These are phyloP conservation scores for Malassezia obtusa DNA, from an alignment of 1,284 basidiomycete genomes.

Conservation along the genomic window DNA sequence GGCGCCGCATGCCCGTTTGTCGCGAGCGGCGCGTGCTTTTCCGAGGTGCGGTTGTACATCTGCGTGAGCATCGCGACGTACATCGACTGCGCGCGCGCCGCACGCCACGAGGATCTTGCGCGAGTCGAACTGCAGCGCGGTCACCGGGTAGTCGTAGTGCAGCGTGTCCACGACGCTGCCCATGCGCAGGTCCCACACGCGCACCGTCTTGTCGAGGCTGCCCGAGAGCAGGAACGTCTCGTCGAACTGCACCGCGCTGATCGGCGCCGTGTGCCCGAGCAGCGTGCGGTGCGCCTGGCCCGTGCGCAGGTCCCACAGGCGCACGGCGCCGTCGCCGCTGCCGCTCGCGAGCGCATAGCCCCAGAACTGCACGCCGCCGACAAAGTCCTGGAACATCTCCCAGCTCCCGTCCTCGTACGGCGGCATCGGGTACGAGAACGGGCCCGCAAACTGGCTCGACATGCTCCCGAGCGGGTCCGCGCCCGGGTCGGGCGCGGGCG, in stretches of 20 bases:
- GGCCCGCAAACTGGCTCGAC: conserved; percentile 51
- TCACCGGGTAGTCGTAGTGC: conserved; percentile 80
- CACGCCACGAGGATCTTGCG: conserved; percentile 87
- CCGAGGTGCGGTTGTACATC: conserved; percentile 90
- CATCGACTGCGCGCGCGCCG: conserved; percentile 85
- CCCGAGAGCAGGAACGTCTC: conserved; percentile 85
- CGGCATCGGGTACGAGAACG: conserved; percentile 60
- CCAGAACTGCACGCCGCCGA: conserved; percentile 97
- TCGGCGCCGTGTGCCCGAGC: conserved; percentile 81
- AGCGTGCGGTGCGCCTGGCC: conserved; percentile 92
- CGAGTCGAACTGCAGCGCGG: conserved; percentile 81
- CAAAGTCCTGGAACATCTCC: conserved; percentile 95
- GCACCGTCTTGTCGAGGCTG: conserved; percentile 73
- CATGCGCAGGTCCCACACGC: conserved; percentile 78
- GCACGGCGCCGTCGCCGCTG: conserved; percentile 86
- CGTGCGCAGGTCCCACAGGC: conserved; percentile 99
- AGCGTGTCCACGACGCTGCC: conserved; percentile 80
- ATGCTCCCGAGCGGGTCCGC: conserved; percentile 18
- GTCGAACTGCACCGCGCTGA: conserved; percentile 94
- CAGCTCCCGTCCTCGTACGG: conserved; percentile 75
- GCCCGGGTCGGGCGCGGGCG: background rate
- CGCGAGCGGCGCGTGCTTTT: conserved; percentile 70
- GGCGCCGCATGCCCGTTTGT: conserved; percentile 88
- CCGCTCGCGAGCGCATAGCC: conserved; percentile 94
- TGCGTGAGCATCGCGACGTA: conserved; percentile 50